Evolutionary conservation across 169 alveolate genomes (phyloP).

Genomic region (Cryptosporidium sp.): DNA sequence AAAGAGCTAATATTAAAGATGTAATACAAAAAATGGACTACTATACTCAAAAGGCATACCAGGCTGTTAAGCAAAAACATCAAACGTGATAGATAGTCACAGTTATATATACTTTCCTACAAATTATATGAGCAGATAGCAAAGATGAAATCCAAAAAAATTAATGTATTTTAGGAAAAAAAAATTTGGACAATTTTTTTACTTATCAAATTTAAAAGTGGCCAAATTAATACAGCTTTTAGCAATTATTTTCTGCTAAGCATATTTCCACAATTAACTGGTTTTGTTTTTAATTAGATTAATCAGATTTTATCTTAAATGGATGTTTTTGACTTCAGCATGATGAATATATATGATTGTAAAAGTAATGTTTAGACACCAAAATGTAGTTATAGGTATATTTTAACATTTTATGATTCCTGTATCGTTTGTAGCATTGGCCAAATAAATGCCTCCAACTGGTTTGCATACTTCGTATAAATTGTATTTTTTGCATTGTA

Average conservation of each 20-base stretch:
- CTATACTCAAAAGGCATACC: constrained; percentile 72
- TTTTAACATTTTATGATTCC: constrained; percentile 9
- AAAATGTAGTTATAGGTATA: constrained; percentile 3
- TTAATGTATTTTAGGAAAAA: neutral
- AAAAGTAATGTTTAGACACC: neutral
- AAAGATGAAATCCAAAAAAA: neutral
- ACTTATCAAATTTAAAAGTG: neutral
- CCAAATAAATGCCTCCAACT: constrained; percentile 92
- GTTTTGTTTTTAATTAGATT: neutral
- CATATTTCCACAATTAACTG: neutral
- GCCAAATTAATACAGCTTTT: neutral
- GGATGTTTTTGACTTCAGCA: neutral
- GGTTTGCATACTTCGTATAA: constrained; percentile 96
- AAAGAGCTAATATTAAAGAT: constrained; percentile 59
- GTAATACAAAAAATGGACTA: constrained; percentile 58
- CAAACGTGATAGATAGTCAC: neutral
- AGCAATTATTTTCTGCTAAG: neutral
- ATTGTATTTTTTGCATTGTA: constrained; percentile 95
- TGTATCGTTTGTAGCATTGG: constrained; percentile 82
- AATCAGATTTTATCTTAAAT: neutral
- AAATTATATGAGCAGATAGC: neutral
- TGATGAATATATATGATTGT: neutral
- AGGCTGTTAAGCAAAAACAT: constrained; percentile 50
- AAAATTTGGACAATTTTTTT: neutral
- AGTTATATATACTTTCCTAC: neutral